Evolutionary conservation across 495 filamentous ascomycete species (phyloP).

Genomic region (Penicillium nucicola): DNA sequence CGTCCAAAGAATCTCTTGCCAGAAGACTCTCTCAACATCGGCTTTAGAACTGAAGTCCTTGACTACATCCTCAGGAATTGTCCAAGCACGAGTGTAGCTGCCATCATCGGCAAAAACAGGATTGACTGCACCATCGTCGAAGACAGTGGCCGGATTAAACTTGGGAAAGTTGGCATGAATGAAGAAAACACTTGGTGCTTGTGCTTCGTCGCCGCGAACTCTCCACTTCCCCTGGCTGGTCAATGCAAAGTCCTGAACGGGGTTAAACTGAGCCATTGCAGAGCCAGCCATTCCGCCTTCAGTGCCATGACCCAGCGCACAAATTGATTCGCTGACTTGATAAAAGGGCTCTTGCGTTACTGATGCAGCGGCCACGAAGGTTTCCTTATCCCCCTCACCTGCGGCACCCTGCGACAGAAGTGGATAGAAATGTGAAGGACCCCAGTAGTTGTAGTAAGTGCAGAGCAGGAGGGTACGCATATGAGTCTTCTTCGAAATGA

Average conservation of each 20-base stretch:
- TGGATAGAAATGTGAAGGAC: conserved; percentile 46
- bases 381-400: conserved; percentile 57
- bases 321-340: conserved; percentile 35
- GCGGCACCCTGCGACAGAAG: conserved; percentile 47
- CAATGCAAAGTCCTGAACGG: conserved; percentile 28
- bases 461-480: conserved; percentile 41
- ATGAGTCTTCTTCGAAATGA: conserved; percentile 45
- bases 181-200: conserved; percentile 33
- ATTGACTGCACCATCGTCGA: conserved; percentile 32
- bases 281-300: conserved; percentile 33
- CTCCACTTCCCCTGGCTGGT: conserved; percentile 17
- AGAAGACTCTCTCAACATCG: conserved; percentile 50
- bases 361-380: conserved; percentile 46
- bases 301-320: conserved; percentile 22
- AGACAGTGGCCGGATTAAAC: conserved; percentile 46
- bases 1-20: conserved; percentile 46
- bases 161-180: conserved; percentile 46
- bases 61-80: conserved; percentile 35
- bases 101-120: conserved; percentile 34
- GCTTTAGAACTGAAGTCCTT: conserved; percentile 24
- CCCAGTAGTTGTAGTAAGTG: conserved; percentile 56
- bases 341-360: conserved; percentile 39
- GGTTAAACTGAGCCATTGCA: conserved; percentile 39
- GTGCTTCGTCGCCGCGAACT: conserved; percentile 11
- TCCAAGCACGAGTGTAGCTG: conserved; percentile 42